Evolutionary conservation across 1,284 basidiomycete genomes (phyloP).

Genomic region (Malassezia caprae): DNA sequence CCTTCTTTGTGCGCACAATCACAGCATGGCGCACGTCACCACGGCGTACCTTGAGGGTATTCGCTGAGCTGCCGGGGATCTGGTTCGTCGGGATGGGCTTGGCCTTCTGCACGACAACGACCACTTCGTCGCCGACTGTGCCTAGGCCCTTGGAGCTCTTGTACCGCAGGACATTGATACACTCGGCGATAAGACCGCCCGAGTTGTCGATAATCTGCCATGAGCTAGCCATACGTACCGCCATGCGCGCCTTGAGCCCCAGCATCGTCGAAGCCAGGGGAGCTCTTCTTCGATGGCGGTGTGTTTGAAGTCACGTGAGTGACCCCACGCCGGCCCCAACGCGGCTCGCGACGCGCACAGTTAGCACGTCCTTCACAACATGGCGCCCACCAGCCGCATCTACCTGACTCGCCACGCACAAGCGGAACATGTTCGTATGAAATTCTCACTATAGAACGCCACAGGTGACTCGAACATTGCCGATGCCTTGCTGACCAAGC

Average conservation of each 20-base stretch:
- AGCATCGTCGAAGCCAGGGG: conserved; percentile 26
- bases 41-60: conserved; percentile 58
- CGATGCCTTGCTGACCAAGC: conserved; percentile 43
- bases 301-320: not conserved
- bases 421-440: conserved; percentile 34
- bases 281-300: not conserved
- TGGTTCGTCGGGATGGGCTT: conserved; percentile 57
- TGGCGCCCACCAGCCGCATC: conserved; percentile 25
- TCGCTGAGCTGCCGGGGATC: conserved; percentile 22
- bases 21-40: conserved; percentile 91
- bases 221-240: conserved; percentile 18
- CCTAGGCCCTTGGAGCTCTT: conserved; percentile 72
- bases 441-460: conserved; percentile 21
- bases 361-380: not conserved
- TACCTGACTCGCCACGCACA: conserved; percentile 38
- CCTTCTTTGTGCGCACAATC: conserved; percentile 80
- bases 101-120: conserved; percentile 87
- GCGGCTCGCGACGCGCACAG: not conserved
- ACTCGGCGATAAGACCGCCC: conserved; percentile 88
- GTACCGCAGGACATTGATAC: conserved; percentile 90
- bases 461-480: conserved; percentile 35
- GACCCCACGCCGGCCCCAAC: too few species aligned
- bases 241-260: conserved; percentile 47
- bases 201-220: conserved; percentile 90
- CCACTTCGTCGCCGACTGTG: conserved; percentile 80